Base-by-base conservation (phyloP, 495 filamentous ascomycete species). In the Rhypophila decipiens region DNA sequence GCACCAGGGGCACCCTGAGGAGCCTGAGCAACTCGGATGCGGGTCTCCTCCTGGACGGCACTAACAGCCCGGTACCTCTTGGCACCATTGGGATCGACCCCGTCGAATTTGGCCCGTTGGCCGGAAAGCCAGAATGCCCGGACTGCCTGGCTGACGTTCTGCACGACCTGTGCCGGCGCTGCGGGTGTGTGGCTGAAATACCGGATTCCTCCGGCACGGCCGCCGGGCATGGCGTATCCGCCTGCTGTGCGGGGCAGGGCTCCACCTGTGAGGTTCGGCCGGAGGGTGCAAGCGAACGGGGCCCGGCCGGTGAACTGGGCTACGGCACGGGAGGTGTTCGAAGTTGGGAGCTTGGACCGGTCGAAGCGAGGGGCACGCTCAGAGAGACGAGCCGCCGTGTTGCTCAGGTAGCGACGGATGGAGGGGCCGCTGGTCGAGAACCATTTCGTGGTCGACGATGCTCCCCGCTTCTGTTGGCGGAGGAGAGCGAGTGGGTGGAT, bases 231-330 rank as follows among this genome's bases (percentile, higher is more conserved):
- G 22, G 78, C 73, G 68, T 97, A 97, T 2, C 93, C 93, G 46
- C 90, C 87, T 13, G 90, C 85, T 12, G 88, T 87, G 22, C 93
- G 81, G 29, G 85, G 79, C 27, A 98, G 69, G 5, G 87, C 83
- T 31, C 93, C 93, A 20, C 91, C 93, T 1, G 89, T 95, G 37
- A 98, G 71, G 55, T 94, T 96, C 3, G 93, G 93, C 7, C 93
- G 85, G 5, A 97, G 82, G 20, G 91, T 86, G 1, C 83, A 90
- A 2, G 89, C 88, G 61, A 97, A 98, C 0, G 93, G 91, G 4
- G 89, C 80, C 5, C 80, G 80, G n/a, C 78, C 75, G 11, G 87
- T 80, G 35, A 85, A 68, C 22, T 78, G 73, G n/a, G 70, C 69
- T 41, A 96, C 72, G 39, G 80, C 79, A 2, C 75, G 72, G n/a